phyloP scores from a whole-genome alignment of 345 rosid genomes.

The Passiflora organensis region DNA sequence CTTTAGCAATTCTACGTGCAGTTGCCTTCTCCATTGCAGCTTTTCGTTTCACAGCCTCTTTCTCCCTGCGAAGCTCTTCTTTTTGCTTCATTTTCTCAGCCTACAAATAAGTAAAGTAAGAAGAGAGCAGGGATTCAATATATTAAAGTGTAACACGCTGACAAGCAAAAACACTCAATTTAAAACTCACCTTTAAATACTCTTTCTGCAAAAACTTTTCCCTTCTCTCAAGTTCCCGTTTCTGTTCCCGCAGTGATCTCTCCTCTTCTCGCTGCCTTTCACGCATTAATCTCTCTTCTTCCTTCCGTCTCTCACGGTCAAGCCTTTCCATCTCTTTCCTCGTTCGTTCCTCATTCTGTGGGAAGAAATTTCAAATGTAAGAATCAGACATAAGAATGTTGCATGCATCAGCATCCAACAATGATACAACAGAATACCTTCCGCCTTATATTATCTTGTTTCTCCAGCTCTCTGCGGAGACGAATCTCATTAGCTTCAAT shows the following conservation, averaged over 20 bases:
- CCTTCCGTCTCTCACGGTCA: slow-evolving; percentile 94
- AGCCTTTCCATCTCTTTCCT: slow-evolving; percentile 85
- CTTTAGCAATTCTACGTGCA: slow-evolving; percentile 95
- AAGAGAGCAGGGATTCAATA: slow-evolving; percentile 13
- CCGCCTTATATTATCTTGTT: slow-evolving; percentile 57
- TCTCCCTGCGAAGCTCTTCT: slow-evolving; percentile 87
- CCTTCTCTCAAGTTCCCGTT: slow-evolving; percentile 86
- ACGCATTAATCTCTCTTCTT: slow-evolving; percentile 92
- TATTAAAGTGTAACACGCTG: not conserved
- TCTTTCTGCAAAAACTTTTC: slow-evolving; percentile 90
- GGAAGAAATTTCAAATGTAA: slow-evolving; percentile 24
- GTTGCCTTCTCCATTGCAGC: slow-evolving; percentile 95
- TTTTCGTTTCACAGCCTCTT: slow-evolving; percentile 75
- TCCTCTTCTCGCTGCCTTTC: slow-evolving; percentile 95
- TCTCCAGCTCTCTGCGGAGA: slow-evolving; percentile 76
- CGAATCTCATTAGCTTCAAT: slow-evolving; percentile 60
- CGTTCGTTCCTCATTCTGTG: slow-evolving; percentile 78
- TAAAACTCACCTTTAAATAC: slow-evolving; percentile 45
- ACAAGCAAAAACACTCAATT: slow-evolving; percentile 1
- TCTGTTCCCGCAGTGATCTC: slow-evolving; percentile 76
- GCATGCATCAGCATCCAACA: slow-evolving; percentile 5
- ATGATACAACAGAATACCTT: slow-evolving; percentile 41
- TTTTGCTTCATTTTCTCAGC: slow-evolving; percentile 84
- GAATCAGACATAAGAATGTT: slow-evolving; percentile 7
- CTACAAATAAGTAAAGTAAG: slow-evolving; percentile 33